Evolutionary conservation across 2,329 filamentous ascomycete genomes (phyloP), one percentile per base, ranked within the genome.

Genomic region (Pseudophaeomoniella oleicola): DNA sequence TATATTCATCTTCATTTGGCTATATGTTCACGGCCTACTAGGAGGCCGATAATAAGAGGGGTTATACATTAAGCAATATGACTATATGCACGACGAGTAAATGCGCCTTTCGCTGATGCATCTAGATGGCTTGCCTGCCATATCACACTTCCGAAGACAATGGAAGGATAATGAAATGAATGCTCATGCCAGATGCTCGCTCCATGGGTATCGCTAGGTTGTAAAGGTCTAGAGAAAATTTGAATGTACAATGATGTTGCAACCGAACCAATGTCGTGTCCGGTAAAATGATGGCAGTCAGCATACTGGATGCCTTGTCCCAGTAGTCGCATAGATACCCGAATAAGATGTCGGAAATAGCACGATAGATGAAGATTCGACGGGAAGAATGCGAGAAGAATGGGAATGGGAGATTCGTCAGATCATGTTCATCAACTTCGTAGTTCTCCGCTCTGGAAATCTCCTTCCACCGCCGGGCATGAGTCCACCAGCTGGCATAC

Each of bases 371-470:
- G n/a, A 32, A 4, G 11, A 32, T 32, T 14, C 6, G 16, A 32
- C 14, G 11, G 4, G 14, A 16, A 12, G 32, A 34, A 34, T 5
- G 32, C n/a, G 32, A 15, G 12, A 34, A 6, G 4, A 17, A 15
- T 27, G n/a, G 22, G 18, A 34, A 16, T 15, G 32, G 34, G 19
- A 38, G 17, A 43, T 63, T 53, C 63, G n/a, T 27, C 22, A 27
- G 22, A 27, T 27, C 54, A 57, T 55, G 57, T 64, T 66, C 59
- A 64, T 64, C 46, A 67, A 49, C 50, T 49, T 58, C 39, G 64
- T 67, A 5, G 62, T 66, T 45, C 64, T 56, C 42, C 64, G 55
- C 49, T 67, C 63, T 1, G 64, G 64, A 50, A 64, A 64, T 17
- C 59, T 58, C 33, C 58, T 52, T 14, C 55, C 50, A 15, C 51